Conservation (phyloP, 2,329 filamentous ascomycete species). For the Trichophyton equinum region DNA sequence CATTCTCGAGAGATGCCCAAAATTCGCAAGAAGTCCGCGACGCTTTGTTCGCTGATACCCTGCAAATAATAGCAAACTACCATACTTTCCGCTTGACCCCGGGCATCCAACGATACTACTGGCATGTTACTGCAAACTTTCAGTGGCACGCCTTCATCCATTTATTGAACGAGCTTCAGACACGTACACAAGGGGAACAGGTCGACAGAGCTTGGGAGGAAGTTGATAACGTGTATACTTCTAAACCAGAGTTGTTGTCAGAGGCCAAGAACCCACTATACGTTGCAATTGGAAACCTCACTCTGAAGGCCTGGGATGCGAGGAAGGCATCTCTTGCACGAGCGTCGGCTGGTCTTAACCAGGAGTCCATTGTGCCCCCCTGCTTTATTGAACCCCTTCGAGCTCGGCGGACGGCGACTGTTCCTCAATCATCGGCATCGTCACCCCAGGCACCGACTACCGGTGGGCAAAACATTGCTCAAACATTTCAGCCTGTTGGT, state of each 20-base stretch:
- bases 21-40: slow-evolving; percentile 23
- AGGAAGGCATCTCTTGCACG: slow-evolving; percentile 4
- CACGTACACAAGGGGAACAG: slow-evolving; percentile 24
- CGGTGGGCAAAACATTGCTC: neutral
- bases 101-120: slow-evolving; percentile 27
- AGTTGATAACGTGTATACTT: slow-evolving; percentile 29
- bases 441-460: neutral
- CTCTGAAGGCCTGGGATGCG: slow-evolving; percentile 35
- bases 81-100: slow-evolving; percentile 26
- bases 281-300: slow-evolving; percentile 32
- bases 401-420: neutral
- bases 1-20: slow-evolving; percentile 19
- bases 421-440: neutral
- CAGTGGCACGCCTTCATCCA: slow-evolving; percentile 39
- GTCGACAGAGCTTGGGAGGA: slow-evolving; percentile 30
- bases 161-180: slow-evolving; percentile 29
- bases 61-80: slow-evolving; percentile 29
- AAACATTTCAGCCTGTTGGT: neutral
- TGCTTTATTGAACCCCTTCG: neutral
- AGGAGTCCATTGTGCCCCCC: neutral
- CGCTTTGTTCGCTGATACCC: slow-evolving; percentile 24
- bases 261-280: slow-evolving; percentile 29
- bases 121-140: slow-evolving; percentile 35
- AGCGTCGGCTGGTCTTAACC: neutral
- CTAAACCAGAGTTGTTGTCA: slow-evolving; percentile 18